Base-by-base conservation (phyloP, 805 yeast species). In the Wickerhamomyces alni region DNA sequence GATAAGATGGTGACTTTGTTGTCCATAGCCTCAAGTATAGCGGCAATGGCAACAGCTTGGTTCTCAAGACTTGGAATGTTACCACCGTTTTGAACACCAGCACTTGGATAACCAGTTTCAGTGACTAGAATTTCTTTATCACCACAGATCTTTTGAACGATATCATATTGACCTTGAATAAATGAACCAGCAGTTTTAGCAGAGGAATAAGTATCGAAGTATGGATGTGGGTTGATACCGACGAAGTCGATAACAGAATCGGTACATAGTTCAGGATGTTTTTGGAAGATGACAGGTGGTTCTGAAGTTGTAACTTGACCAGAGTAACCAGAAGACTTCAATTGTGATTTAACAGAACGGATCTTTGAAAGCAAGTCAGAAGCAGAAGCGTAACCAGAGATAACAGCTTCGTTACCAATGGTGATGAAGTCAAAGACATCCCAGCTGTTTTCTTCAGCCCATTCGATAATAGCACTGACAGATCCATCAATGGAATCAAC, bases 31-130 rank as follows among this genome's bases (percentile, higher is more conserved):
- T 74, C 66, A 39, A 88, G 62, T 38, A 89, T 80, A 15, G 76
- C 61, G 43, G 69, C 62, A 42, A 89, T 70, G 13, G 96, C 96
- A 40, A 69, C 66, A 40, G 62, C 55, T 67, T 88, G 96, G 63
- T 87, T 88, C 10, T 57, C 85, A 7, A 62, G 57, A 28, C 77
- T 62, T 44, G 96, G 96, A 30, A 79, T 74, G 50, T 87, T 84
- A 37, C 63, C 63, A 40, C 96, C 96, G 55, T 86, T 78, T 42
- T 70, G 66, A 43, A 57, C 58, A 54, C 96, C 96, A 30, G 68
- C 65, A 50, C 81, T 76, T 52, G 96, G 96, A 59, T 86, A 88
- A 33, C 96, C 96, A 5, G 96, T 87, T 63, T 88, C 96, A 17
- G 94, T 80, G 40, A 88, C 77, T 17, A 67, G 48, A 28, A 85